Base-by-base conservation (phyloP, 1,139 yeast genomes). In the Protomyces inouyei region DNA sequence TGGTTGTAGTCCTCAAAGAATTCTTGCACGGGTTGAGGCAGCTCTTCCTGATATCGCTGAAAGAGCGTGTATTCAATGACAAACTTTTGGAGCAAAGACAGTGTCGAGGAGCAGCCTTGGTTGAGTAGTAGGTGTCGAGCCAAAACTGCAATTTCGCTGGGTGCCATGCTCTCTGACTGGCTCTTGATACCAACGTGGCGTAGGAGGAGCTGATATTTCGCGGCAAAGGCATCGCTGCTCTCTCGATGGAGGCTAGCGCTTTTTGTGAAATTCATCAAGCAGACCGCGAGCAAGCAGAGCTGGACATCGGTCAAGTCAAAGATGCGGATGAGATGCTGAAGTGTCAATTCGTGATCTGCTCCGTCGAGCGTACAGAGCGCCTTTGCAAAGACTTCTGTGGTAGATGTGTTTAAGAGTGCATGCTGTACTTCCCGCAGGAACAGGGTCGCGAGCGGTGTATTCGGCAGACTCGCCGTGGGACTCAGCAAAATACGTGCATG, bases 31-130 rank as follows among this genome's bases (percentile, higher is more conserved):
- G 53, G 57, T 10, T 14, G 40, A 16, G 63, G 63, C 32, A 59
- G 36, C 35, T 40, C 53, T 3, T 52, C 43, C 10, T 38, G 57
- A 21, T 52, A 59, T 10, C 63, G 40, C 32, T 52, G 63, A 16
- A 52, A 52, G 23, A 59, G 52, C 5, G 63, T 55, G 25, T 59
- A 59, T 23, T 59, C 63, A 28, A 59, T 37, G 35, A 59, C 57
- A 45, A 59, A 59, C 36, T 59, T 59, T 43, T 59, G 63, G 3
- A 52, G 51, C 4, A 28, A 21, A 10, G 40, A 36, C 35, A 52
- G 48, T 8, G 23, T 28, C 9, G 16, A 14, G 2, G 55, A 21
- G 28, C 55, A 48, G 12, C 43, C 32, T 37, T 28, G 23, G 16
- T 59, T 43, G 36, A 59, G 56, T 4, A 52, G 57, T 8, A 59